Base-by-base conservation (phyloP, 495 filamentous ascomycete species). In the Usnea hakonensis region DNA sequence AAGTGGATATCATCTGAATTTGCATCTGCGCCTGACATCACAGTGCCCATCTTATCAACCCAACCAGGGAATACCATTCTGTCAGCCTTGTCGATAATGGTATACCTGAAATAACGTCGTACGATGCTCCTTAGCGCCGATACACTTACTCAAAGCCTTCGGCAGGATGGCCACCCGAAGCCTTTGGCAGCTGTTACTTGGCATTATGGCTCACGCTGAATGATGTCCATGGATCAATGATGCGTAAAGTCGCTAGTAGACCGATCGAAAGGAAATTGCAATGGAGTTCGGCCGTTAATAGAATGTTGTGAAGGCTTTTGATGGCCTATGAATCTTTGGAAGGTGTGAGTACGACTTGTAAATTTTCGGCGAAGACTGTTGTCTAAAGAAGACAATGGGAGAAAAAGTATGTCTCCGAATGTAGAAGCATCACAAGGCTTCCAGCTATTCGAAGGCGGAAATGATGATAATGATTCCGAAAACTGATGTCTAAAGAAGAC, bases 81-180 rank as follows among this genome's bases (percentile, higher is more conserved):
- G 71, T 98, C 94, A 1, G 94, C 94, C 71, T 98, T 94, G 58
- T 97, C 94, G 63, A 98, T 87, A 59, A 98, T 84, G 64, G 94
- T 87, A 73, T 83, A 90, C 65, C 85, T 89, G 46, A 36, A 26
- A 38, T 48, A 30, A 46, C 63, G 50, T 68, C 67, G 36, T 56
- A 60, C n/a, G 37, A n/a, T 9, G 17, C 36, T 38, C 76, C 65
- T 44, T 44, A 19, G 6, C 8, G 10, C 13, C 19, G 21, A 19
- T 52, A 17, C 40, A 68, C 76, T 61, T 83, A 95, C 78, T 84
- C n/a, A n/a, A n/a, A n/a, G n/a, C n/a, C n/a, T n/a, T n/a, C n/a
- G n/a, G n/a, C n/a, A n/a, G n/a, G n/a, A n/a, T n/a, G n/a, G n/a
- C n/a, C n/a, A n/a, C n/a, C n/a, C n/a, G n/a, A n/a, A n/a, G n/a